Conservation (phyloP, 768 basidiomycete species). For the Trametes cingulata region DNA sequence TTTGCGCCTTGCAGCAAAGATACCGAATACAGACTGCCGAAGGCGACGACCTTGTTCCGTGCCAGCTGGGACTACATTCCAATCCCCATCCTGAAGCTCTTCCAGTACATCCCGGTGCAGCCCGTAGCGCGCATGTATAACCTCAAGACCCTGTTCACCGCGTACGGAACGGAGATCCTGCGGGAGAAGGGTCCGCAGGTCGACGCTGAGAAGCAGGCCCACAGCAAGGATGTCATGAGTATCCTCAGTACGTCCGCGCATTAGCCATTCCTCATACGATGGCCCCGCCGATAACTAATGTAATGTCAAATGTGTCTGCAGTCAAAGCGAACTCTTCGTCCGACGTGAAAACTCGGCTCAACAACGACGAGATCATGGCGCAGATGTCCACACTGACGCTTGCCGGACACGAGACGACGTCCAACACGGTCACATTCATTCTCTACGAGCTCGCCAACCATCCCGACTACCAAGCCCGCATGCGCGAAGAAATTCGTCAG, state of each 20-base stretch:
- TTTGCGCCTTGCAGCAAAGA: conserved; percentile 11
- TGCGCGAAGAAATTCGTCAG: conserved; percentile 20
- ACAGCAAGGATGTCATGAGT: conserved; percentile 26
- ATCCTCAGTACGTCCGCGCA: conserved; percentile 13
- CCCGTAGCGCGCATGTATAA: conserved; percentile 7
- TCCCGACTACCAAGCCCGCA: conserved; percentile 12
- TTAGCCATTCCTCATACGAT: background rate
- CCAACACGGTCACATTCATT: conserved; percentile 15
- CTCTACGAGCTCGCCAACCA: conserved; percentile 15
- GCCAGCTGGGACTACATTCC: conserved; percentile 26
- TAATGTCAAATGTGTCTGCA: background rate
- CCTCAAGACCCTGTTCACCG: conserved; percentile 6
- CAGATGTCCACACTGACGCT: conserved; percentile 21
- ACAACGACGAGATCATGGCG: conserved; percentile 21
- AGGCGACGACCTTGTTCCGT: conserved; percentile 15
- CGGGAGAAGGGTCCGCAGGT: conserved; percentile 4
- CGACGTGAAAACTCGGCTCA: conserved; percentile 10
- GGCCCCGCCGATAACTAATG: no score
- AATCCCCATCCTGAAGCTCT: conserved; percentile 5
- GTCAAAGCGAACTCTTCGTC: conserved; percentile 25
- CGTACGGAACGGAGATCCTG: conserved; percentile 9
- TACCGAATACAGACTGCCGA: conserved; percentile 3
- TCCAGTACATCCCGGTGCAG: conserved; percentile 17
- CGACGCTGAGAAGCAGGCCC: conserved; percentile 3
- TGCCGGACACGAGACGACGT: conserved; percentile 22